These are phyloP conservation scores for Fusarium fujikuroi DNA, from an alignment of 2,329 filamentous ascomycete genomes.

Conservation along the genomic window DNA sequence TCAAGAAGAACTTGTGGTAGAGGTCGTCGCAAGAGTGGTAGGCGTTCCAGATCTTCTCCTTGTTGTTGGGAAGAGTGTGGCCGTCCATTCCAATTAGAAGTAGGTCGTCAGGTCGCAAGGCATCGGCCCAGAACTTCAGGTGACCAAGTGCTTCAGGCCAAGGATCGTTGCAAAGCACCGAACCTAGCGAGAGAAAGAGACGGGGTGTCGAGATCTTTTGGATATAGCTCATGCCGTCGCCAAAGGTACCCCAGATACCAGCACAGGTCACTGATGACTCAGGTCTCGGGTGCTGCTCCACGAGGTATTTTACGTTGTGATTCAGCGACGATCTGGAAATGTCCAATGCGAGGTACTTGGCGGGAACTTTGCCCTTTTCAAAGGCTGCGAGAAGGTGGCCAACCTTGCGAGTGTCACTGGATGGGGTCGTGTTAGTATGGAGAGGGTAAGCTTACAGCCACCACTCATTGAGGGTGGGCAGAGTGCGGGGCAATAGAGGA, in stretches of 20 bases:
- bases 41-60: slow-evolving; percentile 54
- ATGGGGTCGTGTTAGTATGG: slow-evolving; percentile 21
- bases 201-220: slow-evolving; percentile 46
- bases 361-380: slow-evolving; percentile 43
- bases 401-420: slow-evolving; percentile 55
- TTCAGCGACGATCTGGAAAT: slow-evolving; percentile 52
- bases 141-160: slow-evolving; percentile 50
- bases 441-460: slow-evolving; percentile 31
- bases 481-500: slow-evolving; percentile 24
- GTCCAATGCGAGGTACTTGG: slow-evolving; percentile 54
- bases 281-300: slow-evolving; percentile 42
- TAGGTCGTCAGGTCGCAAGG: slow-evolving; percentile 49
- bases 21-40: slow-evolving; percentile 53
- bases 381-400: slow-evolving; percentile 51
- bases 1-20: slow-evolving; percentile 52
- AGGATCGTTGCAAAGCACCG: slow-evolving; percentile 55
- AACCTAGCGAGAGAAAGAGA: slow-evolving; percentile 55
- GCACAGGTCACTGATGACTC: slow-evolving; percentile 48
- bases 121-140: slow-evolving; percentile 51
- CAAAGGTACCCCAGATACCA: slow-evolving; percentile 55
- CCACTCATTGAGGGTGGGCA: slow-evolving; percentile 15
- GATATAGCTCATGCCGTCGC: slow-evolving; percentile 49
- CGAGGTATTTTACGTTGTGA: slow-evolving; percentile 49
- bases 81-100: slow-evolving; percentile 56
- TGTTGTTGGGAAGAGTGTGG: slow-evolving; percentile 48